phyloP scores from a whole-genome alignment of 257 asterid genomes.

The Verbascum thapsus region DNA sequence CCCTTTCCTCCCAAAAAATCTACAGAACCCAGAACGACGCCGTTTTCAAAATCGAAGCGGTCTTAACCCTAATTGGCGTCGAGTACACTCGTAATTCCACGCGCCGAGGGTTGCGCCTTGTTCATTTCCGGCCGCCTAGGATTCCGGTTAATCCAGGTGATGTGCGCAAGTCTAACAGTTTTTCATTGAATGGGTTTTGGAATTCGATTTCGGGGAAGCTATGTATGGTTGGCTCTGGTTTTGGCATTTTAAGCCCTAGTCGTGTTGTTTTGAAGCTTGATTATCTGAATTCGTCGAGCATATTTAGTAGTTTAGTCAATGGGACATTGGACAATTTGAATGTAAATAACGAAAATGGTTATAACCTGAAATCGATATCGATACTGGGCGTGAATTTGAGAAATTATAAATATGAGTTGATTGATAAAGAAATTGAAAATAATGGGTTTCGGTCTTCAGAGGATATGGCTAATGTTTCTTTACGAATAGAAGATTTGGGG shows the following conservation, averaged over 20 bases:
- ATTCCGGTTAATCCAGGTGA: constrained; percentile 45
- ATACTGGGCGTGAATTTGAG: constrained; percentile 68
- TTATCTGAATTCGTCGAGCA: constrained; percentile 64
- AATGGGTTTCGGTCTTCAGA: constrained; percentile 49
- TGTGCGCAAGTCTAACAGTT: constrained; percentile 28
- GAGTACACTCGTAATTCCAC: constrained; percentile 40
- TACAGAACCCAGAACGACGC: constrained; percentile 52
- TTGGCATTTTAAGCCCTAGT: constrained; percentile 35
- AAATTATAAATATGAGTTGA: constrained; percentile 69
- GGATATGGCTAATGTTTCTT: constrained; percentile 45
- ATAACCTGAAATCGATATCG: constrained; percentile 33
- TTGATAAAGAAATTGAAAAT: constrained; percentile 52
- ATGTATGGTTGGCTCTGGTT: constrained; percentile 82
- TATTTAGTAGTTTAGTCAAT: constrained; percentile 67
- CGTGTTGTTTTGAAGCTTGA: constrained; percentile 72
- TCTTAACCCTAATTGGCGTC: constrained; percentile 31
- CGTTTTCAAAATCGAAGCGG: constrained; percentile 60
- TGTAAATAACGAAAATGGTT: constrained; percentile 26
- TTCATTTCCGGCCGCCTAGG: constrained; percentile 68
- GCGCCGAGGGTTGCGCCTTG: constrained; percentile 66
- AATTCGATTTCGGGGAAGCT: constrained; percentile 72
- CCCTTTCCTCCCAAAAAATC: constrained; percentile 40
- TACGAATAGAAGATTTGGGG: constrained; percentile 44
- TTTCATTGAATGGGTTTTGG: constrained; percentile 69
- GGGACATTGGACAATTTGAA: constrained; percentile 58